phyloP scores from a whole-genome alignment of 257 asterid genomes.

The Capsicum rhomboideum region DNA sequence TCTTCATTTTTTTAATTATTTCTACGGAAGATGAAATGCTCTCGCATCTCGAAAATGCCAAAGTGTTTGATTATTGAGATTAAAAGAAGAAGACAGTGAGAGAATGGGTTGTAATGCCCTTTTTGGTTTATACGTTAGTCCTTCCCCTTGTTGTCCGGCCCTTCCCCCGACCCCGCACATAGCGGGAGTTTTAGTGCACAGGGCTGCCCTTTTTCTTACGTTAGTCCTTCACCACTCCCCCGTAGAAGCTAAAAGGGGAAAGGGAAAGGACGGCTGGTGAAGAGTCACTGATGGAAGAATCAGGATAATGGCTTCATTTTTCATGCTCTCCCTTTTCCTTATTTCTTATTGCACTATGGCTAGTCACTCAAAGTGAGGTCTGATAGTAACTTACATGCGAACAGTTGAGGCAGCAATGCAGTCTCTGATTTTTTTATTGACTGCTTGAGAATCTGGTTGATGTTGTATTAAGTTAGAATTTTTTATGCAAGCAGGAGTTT shows the following conservation, averaged over 20 bases:
- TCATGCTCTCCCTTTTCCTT: not conserved
- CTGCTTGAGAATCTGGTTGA: not conserved
- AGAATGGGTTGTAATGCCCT: not conserved
- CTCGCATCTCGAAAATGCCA: not conserved
- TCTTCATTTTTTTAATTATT: not conserved
- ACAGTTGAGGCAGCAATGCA: not conserved
- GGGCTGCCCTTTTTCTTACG: too few species aligned
- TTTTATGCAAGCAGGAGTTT: constrained; percentile 42
- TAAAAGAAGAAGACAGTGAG: not conserved
- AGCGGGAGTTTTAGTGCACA: too few species aligned
- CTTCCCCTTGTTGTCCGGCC: too few species aligned
- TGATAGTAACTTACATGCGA: not conserved
- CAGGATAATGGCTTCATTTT: not conserved
- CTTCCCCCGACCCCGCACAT: too few species aligned
- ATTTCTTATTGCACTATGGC: not conserved
- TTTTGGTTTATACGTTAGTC: not conserved
- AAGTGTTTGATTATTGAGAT: not conserved
- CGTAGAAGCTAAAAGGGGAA: not conserved
- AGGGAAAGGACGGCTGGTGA: not conserved
- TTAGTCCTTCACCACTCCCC: not conserved
- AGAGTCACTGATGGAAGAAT: not conserved
- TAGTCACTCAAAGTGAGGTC: not conserved
- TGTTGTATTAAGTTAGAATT: constrained; percentile 5
- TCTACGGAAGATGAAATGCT: not conserved
- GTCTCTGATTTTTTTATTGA: not conserved